A percentile compares a stretch with the other conserved stretches of the same genome.
Evolutionary conservation across 441 rosid species (phyloP).

Genomic region (Gossypium davidsonii): DNA sequence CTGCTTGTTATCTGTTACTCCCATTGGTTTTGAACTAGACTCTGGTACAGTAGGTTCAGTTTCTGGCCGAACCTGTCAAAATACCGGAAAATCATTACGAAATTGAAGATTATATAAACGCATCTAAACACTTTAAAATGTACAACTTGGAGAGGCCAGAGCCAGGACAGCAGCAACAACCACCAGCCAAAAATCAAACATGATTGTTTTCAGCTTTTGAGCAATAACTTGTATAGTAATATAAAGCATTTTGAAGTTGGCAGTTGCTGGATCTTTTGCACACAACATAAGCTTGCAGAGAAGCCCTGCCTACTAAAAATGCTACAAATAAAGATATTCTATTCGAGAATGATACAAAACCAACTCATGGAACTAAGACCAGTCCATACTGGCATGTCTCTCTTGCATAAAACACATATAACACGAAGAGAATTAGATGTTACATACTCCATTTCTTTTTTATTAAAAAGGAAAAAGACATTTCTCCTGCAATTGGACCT

Average conservation of each 20-base stretch:
- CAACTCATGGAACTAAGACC: neutral
- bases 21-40: conserved; percentile 17
- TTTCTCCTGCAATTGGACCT: neutral
- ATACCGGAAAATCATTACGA: neutral
- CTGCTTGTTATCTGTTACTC: conserved; percentile 22
- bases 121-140: neutral
- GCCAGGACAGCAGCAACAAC: neutral
- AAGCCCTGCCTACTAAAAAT: neutral
- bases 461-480: too few relatives aligned
- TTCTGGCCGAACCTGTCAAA: conserved; percentile 27
- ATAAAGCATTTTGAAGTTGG: neutral
- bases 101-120: neutral
- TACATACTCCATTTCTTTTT: neutral
- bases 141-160: neutral
- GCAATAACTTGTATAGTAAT: neutral
- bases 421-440: neutral
- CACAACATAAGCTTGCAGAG: neutral
- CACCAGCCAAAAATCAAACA: neutral
- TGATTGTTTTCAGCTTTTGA: neutral
- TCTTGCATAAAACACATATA: neutral
- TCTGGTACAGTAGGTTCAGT: conserved; percentile 5
- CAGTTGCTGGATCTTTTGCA: neutral
- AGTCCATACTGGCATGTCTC: neutral
- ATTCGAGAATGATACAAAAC: neutral
- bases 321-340: neutral